phyloP scores from a whole-genome alignment of 352 stramenopile species.

The Globisporangium paroecandrum region DNA sequence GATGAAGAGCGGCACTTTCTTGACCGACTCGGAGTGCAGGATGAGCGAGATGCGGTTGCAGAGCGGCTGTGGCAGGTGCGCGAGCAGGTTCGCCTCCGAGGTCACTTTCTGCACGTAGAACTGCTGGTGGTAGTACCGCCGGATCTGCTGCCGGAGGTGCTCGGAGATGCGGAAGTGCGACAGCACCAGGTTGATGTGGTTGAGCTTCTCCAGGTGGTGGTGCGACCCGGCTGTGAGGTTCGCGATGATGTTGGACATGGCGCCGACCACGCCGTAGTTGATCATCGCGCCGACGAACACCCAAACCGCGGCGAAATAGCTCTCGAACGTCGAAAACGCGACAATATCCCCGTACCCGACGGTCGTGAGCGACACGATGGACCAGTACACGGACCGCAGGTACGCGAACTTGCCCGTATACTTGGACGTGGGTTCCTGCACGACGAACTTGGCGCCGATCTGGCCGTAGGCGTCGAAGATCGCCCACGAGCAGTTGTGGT shows the following conservation, averaged over 20 bases:
- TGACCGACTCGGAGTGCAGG: constrained; percentile 64
- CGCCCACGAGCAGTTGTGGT: constrained; percentile 72
- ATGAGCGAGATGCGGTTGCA: constrained; percentile 68
- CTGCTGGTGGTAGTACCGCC: constrained; percentile 76
- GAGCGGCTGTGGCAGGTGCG: constrained; percentile 49
- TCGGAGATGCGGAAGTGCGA: constrained; percentile 61
- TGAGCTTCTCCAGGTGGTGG: constrained; percentile 68
- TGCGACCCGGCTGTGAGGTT: constrained; percentile 57
- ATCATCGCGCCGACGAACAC: constrained; percentile 67
- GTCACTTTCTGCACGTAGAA: constrained; percentile 71
- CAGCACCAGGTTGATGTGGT: constrained; percentile 60
- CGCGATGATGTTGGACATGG: constrained; percentile 78
- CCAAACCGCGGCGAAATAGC: constrained; percentile 63
- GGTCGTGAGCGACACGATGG: constrained; percentile 66
- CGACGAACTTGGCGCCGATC: constrained; percentile 42
- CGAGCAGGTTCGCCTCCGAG: constrained; percentile 58
- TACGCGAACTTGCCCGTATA: constrained; percentile 68
- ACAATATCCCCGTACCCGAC: constrained; percentile 81
- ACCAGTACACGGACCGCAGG: constrained; percentile 69
- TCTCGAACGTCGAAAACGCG: constrained; percentile 67
- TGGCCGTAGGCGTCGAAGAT: constrained; percentile 67
- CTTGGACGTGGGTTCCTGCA: constrained; percentile 26
- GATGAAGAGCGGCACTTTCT: constrained; percentile 56
- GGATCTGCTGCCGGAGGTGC: constrained; percentile 51
- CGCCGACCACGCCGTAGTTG: constrained; percentile 73